Evolutionary conservation across 257 asterid genomes (phyloP), one percentile per base, ranked within the genome.

Genomic region (Agastache rugosa): DNA sequence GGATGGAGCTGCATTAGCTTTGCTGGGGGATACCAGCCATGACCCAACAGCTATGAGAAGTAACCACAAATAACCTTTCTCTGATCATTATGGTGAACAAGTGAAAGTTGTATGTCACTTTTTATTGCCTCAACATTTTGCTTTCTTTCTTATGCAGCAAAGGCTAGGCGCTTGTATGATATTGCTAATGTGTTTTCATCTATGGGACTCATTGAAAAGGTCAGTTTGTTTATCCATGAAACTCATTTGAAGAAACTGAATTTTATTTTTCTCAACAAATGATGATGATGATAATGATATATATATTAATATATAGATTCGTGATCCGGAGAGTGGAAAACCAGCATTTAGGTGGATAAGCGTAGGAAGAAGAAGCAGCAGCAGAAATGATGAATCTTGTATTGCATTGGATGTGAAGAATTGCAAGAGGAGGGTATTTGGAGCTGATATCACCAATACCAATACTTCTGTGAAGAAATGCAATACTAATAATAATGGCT

Each of bases 341-440:
- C 87, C 93, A 55, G 93, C 89, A 75, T 86, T 84, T 75, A 84
- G 84, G 84, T 90, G 96, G 96, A 75, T 76, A 47, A 91, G 87
- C 45, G 66, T 67, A 48, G 82, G 48, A 61, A 81, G 50, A 77
- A 77, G 44, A 39, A 39, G 1, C 12, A 39, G 12, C 44, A 39
- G 63, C 56, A 53, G 48, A 41, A 74, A 31, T 56, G 51, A 29
- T 45, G 86, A 77, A 67, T 67, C 82, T 68, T 50, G 78, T 48
- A 54, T 50, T 50, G 74, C 89, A 54, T 37, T 39, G 11, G 81
- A 73, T 45, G 78, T 11, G 72, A 83, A 77, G 58, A 81, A 65
- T 61, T 53, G 82, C 60, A 87, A 80, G 83, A 82, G 73, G 78
- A 84, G 91, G 79, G 85, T 19, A 66, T 89, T 89, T 68, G 96